Conservation (phyloP, 139 green algal species). For the Yamagishiella unicocca region DNA sequence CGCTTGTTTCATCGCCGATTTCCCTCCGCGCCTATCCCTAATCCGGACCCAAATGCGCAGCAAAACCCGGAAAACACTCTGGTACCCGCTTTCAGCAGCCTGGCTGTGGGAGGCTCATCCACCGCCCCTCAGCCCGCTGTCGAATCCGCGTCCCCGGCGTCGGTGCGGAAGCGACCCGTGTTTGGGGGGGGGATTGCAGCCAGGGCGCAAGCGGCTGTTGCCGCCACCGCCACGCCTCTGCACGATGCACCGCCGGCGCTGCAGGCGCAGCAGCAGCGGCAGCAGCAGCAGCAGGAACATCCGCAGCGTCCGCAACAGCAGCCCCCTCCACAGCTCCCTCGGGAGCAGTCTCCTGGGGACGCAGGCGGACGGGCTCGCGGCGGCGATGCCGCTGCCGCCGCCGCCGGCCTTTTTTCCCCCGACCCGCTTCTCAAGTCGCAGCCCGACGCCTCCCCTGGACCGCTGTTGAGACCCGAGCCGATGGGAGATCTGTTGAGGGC, state of each 20-base stretch:
- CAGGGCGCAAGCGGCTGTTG: not conserved
- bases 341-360: not conserved
- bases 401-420: too few relatives aligned
- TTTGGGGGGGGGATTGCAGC: constrained; percentile 9
- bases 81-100: not conserved
- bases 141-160: not conserved
- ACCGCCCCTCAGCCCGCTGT: too few relatives aligned
- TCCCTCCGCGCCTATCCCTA: not conserved
- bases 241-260: too few relatives aligned
- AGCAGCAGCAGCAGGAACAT: not conserved
- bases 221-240: not conserved
- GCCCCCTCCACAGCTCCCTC: not conserved
- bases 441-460: not conserved
- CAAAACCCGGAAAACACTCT: not conserved
- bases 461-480: not conserved
- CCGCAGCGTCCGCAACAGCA: not conserved
- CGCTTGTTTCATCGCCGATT: not conserved
- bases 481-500: not conserved
- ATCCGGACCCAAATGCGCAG: not conserved
- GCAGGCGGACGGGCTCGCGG: not conserved
- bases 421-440: not conserved
- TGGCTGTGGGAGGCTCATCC: too few relatives aligned
- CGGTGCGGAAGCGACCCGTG: not conserved
- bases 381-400: not conserved
- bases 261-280: too few relatives aligned